Evolutionary conservation across 768 basidiomycete species (phyloP).

Genomic region (Hericium erinaceus): DNA sequence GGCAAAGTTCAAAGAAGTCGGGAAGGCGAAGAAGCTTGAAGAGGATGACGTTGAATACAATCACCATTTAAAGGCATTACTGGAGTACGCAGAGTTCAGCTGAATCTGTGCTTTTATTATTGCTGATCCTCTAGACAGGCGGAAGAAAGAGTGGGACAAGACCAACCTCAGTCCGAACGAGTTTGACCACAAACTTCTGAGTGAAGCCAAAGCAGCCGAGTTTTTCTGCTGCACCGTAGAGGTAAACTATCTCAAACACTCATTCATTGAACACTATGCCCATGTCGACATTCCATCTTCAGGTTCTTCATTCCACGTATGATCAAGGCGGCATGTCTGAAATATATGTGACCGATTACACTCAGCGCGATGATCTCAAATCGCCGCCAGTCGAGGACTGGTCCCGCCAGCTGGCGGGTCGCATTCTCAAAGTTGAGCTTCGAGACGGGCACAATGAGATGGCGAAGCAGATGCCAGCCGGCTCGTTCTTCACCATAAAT

Average conservation of each 20-base stretch:
- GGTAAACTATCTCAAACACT: background rate
- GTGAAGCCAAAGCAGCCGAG: conserved; percentile 3
- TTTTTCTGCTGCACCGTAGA: conserved; percentile 14
- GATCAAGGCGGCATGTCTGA: conserved; percentile 2
- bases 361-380: conserved; percentile 8
- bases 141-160: conserved; percentile 14
- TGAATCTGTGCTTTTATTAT: too few species aligned
- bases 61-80: conserved; percentile 1
- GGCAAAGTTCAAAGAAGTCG: conserved; percentile 9
- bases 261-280: background rate
- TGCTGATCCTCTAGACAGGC: background rate
- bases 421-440: conserved; percentile 10
- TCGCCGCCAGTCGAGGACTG: conserved; percentile 1
- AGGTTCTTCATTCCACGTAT: conserved; percentile 11
- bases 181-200: conserved; percentile 11
- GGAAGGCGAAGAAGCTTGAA: conserved; percentile 10
- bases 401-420: background rate
- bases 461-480: conserved; percentile 5
- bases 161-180: conserved; percentile 9
- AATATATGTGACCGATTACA: conserved; percentile 12
- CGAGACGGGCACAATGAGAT: conserved; percentile 10
- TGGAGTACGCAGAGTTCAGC: conserved; percentile 5
- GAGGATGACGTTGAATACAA: conserved; percentile 2
- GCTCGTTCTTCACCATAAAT: conserved; percentile 10
- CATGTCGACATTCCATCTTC: background rate